Percentiles rank a stretch among this genome's conserved stretches.
Evolutionary conservation across 345 rosid genomes (phyloP).

Genomic region (Gossypium anomalum): DNA sequence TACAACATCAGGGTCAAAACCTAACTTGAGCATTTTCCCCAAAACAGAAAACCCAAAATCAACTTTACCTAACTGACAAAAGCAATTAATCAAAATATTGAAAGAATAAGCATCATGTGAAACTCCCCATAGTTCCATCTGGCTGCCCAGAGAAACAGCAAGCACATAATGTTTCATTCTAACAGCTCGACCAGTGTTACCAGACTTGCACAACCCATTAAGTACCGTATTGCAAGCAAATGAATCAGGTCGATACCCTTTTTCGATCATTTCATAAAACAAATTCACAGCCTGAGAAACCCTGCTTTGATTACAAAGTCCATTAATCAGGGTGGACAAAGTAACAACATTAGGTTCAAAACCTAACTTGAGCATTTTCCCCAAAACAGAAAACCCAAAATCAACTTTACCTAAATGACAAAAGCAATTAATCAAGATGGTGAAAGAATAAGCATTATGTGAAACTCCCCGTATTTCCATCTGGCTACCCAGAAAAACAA

Average conservation of each 20-base stretch:
- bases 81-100: neutral
- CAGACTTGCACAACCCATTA: neutral
- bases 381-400: slow-evolving; percentile 4
- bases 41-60: slow-evolving; percentile 2
- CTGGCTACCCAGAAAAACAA: neutral
- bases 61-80: neutral
- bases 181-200: neutral
- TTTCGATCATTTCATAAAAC: neutral
- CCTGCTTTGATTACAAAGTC: neutral
- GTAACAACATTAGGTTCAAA: neutral
- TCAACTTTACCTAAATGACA: neutral
- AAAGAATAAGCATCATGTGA: neutral
- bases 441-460: neutral
- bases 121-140: neutral
- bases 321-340: neutral
- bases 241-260: neutral
- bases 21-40: neutral
- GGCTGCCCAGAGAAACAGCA: neutral
- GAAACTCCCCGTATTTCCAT: neutral
- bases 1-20: neutral
- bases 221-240: neutral
- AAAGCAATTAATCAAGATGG: slow-evolving; percentile 2
- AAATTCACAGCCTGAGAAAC: neutral
- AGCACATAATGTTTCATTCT: neutral
- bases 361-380: neutral